Base-by-base conservation (phyloP, 2,329 filamentous ascomycete genomes). In the Trichoderma asperellum region DNA sequence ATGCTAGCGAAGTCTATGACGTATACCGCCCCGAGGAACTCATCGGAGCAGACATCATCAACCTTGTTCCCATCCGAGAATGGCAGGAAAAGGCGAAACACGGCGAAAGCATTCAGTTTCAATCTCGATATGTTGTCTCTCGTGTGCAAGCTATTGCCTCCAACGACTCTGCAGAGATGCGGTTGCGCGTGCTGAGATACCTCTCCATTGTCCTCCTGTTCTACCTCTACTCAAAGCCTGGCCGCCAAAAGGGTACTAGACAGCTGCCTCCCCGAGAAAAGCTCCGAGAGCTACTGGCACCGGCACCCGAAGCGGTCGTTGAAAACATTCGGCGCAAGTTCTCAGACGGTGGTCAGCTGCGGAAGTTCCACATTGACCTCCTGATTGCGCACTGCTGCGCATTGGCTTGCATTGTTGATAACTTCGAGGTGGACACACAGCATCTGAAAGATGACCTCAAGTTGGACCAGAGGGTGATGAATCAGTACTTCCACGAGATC, bases 401-500 rank as follows among this genome's bases (percentile, higher is more conserved):
- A 1, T 84, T 94, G 70, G 88, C 90, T 34, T 86, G 91, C 77
- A 87, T 92, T 71, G 82, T 94, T 21, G 91, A 94, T 75, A 89
- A 90, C 76, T 93, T 89, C 76, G 88, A 90, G 76, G 88, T 92
- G 68, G 89, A 94, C 75, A 89, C 89, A 7, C 86, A 86, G 71
- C 86, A 90, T 72, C 80, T 96, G 72, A 86, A 88, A 65, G 88
- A 91, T 71, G 93, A 96, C 76, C 80, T 96, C 70, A 86, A 87
- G 76, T 75, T 94, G 69, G 91, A 94, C 73, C 88, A 90, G 78
- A 91, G 88, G 80, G 83, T 88, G 76, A 89, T 95, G 75, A 86
- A 83, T 64, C 86, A 89, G 76, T 94, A 93, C 78, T 94, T 92
- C 78, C 81, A 83, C 59, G 92, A 95, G 78, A 89, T 96, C 72